Evolutionary conservation across 306 rosid genomes (phyloP), one percentile per base, ranked within the genome.

Genomic region (Inga oerstediana): DNA sequence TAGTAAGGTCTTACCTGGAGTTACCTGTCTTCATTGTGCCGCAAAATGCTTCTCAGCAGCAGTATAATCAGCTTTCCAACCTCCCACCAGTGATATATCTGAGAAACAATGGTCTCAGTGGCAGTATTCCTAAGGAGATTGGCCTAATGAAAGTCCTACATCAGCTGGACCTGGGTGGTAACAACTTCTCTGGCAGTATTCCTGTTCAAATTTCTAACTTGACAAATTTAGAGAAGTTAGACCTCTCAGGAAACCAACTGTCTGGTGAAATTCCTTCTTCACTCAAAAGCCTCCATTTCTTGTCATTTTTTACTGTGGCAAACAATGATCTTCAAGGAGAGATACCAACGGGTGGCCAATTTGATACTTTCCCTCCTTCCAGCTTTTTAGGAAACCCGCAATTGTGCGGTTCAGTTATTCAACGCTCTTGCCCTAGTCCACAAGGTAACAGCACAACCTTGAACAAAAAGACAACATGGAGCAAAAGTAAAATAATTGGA

Each of bases 221-320:
- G 82, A 83, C 81, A 24, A 92, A 93, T 87, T 90, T 95, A 8
- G 98, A 95, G 92, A 92, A 52, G 79, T 89, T 95, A 80, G 91
- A 91, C 85, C 92, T 95, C 87, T 91, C 97, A 45, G 35, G 52
- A 51, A 95, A 95, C 85, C 85, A 75, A 16, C 88, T 95, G 12
- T 85, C 94, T 51, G 98, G 98, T 13, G 90, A 72, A 88, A 95
- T 95, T 81, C 98, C 98, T 64, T 83, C 48, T 77, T 92, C 96
- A 15, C 92, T 95, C 58, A 90, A 62, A 78, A 86, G 72, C 44
- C 86, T 95, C 39, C 89, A 87, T 86, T 95, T 95, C 93, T 79
- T 95, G 92, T 95, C 98, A n/a, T 90, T 34, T 72, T 92, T 95
- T 80, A 92, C 85, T 77, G 98, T 95, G 77, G 94, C 98, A 34